These are phyloP conservation scores for Galeopsis tetrahit DNA, from an alignment of 257 asterid species.

Conservation along the genomic window DNA sequence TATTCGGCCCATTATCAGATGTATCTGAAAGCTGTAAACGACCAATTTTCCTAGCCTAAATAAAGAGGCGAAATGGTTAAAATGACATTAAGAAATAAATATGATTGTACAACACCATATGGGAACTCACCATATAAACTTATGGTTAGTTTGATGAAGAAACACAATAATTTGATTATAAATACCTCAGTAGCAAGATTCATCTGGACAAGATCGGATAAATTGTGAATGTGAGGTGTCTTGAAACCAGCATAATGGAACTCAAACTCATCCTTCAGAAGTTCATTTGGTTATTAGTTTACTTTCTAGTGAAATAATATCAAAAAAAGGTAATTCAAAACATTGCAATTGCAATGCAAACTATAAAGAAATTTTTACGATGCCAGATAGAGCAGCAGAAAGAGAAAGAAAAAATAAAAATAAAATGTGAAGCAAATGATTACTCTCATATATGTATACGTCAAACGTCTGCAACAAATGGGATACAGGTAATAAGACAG, in stretches of 20 bases:
- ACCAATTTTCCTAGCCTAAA: conserved; percentile 69
- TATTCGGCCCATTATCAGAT: conserved; percentile 70
- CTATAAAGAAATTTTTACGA: not conserved
- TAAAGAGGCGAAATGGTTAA: conserved; percentile 29
- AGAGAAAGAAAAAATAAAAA: conserved; percentile 14
- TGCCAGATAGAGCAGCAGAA: conserved; percentile 26
- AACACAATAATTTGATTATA: conserved; percentile 20
- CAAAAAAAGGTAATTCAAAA: conserved; percentile 14
- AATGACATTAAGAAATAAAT: conserved; percentile 21
- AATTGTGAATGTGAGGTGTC: conserved; percentile 81
- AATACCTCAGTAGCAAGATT: conserved; percentile 84
- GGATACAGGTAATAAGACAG: not conserved
- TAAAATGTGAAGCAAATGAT: conserved; percentile 17
- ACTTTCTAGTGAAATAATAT: conserved; percentile 19
- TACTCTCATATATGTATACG: not conserved
- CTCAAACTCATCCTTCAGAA: conserved; percentile 76
- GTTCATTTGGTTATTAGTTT: conserved; percentile 28
- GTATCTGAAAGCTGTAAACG: conserved; percentile 89
- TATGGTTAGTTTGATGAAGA: conserved; percentile 6
- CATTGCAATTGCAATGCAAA: not conserved
- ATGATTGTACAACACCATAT: conserved; percentile 18
- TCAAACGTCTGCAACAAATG: conserved; percentile 4
- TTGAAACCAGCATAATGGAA: conserved; percentile 86
- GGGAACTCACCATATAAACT: conserved; percentile 22
- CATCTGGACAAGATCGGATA: conserved; percentile 88